phyloP scores from a whole-genome alignment of 2,329 filamentous ascomycete species.

The Xylariomycetidae sp. region DNA sequence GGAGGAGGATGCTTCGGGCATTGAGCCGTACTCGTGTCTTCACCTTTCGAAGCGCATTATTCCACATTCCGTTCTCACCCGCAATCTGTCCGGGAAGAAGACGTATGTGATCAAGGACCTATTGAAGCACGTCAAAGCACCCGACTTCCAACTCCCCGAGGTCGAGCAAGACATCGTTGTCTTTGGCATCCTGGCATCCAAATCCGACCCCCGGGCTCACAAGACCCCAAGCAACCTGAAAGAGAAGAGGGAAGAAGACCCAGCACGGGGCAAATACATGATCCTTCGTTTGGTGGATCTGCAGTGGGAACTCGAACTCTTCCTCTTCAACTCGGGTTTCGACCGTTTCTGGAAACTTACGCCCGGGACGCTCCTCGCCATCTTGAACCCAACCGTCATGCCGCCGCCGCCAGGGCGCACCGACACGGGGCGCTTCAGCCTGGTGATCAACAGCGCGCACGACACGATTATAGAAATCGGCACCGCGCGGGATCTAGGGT shows the following conservation, averaged over 20 bases:
- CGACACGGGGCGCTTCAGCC: constrained; percentile 77
- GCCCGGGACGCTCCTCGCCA: constrained; percentile 83
- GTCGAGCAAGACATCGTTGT: constrained; percentile 86
- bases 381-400: constrained; percentile 88
- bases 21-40: constrained; percentile 80
- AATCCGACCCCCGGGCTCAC: constrained; percentile 70
- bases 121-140: constrained; percentile 72
- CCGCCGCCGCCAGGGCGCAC: constrained; percentile 70
- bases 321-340: constrained; percentile 86
- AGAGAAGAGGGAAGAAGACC: constrained; percentile 47
- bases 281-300: constrained; percentile 81
- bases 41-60: constrained; percentile 80
- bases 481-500: constrained; percentile 75
- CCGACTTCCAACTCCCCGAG: constrained; percentile 73
- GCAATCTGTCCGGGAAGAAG: constrained; percentile 73
- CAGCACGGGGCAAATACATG: constrained; percentile 78
- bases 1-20: constrained; percentile 53
- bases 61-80: constrained; percentile 71
- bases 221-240: constrained; percentile 38
- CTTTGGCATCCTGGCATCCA: constrained; percentile 79
- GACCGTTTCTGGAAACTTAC: constrained; percentile 91
- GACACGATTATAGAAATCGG: constrained; percentile 91
- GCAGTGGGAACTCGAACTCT: constrained; percentile 85
- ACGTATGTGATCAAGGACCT: constrained; percentile 74
- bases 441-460: constrained; percentile 78